Base-by-base conservation (phyloP, 2,329 filamentous ascomycete genomes). In the Acrodontium crateriforme region DNA sequence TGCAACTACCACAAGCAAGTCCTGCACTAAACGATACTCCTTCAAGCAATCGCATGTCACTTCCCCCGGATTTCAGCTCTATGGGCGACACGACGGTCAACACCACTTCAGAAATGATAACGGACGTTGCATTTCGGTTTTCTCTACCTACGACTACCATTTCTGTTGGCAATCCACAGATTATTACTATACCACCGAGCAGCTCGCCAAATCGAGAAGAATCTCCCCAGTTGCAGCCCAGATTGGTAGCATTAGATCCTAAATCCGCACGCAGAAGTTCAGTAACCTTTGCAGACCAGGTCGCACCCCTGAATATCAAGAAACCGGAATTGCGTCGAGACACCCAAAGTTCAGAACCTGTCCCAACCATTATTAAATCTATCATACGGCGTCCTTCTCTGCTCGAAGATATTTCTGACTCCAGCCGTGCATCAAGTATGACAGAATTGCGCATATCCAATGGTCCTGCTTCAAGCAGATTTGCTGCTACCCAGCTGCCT, bases 81-180 rank as follows among this genome's bases (percentile, higher is more conserved):
- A 36, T 49, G 21, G 42, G 41, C 8, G 49, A 49, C 14, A 47
- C 38, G 11, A 47, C 48, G 3, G 27, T 44, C 25, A 45, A 46
- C 27, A 45, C 39, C 23, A 47, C 38, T 8, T 46, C 47, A 4
- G 46, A 52, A 25, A 45, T 46, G 36, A 38, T 52, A 24, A 54
- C 50, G 5, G 51, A 55, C 32, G 42, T 53, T 15, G 50, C 50
- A 24, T 44, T 53, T n/a, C 50, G 49, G 22, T 54, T 55, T 34
- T 53, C 51, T 1, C 28, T 54, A 18, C 52, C 52, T 6, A 42
- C 42, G 11, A 47, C 46, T 5, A 47, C 49, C 3, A 54, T 59
- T 36, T 47, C 44, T 9, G 40, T 53, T 8, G 44, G 41, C 23
- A 51, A 46, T 29, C 47, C 47, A 16, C 50, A 52, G 24, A 45